These are phyloP conservation scores for Aspergillus sclerotialis DNA, from an alignment of 2,329 filamentous ascomycete genomes.

Conservation along the genomic window DNA sequence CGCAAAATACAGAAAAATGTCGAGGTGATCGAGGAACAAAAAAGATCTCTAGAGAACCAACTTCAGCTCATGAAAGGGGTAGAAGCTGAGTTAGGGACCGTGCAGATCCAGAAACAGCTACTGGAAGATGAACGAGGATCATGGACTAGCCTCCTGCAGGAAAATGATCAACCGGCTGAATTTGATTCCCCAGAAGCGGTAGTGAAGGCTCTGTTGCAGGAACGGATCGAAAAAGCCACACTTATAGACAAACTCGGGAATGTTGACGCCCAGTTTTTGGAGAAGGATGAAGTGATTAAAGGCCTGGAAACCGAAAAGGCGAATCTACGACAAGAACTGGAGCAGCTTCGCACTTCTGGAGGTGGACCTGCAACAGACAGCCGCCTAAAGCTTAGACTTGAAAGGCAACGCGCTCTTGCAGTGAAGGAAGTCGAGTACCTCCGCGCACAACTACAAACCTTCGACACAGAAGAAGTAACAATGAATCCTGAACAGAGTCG, in stretches of 20 bases:
- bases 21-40: constrained; percentile 92
- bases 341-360: constrained; percentile 52
- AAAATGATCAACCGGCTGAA: constrained; percentile 57
- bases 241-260: constrained; percentile 75
- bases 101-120: constrained; percentile 73
- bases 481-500: constrained; percentile 64
- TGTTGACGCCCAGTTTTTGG: constrained; percentile 68
- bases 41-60: constrained; percentile 70
- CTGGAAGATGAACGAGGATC: constrained; percentile 81
- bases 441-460: constrained; percentile 80
- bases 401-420: constrained; percentile 77
- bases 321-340: constrained; percentile 60
- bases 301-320: constrained; percentile 63
- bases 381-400: constrained; percentile 65
- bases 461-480: constrained; percentile 80
- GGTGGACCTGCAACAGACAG: constrained; percentile 50
- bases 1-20: constrained; percentile 79
- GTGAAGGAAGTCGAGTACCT: constrained; percentile 92
- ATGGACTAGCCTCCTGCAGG: constrained; percentile 81
- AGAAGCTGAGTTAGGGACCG: constrained; percentile 70
- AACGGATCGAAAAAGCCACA: constrained; percentile 70
- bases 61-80: constrained; percentile 67
- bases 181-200: constrained; percentile 86
- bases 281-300: constrained; percentile 70
- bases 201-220: constrained; percentile 74